phyloP scores from a whole-genome alignment of 176 grass and related monocot genomes.

The Puya raimondii region DNA sequence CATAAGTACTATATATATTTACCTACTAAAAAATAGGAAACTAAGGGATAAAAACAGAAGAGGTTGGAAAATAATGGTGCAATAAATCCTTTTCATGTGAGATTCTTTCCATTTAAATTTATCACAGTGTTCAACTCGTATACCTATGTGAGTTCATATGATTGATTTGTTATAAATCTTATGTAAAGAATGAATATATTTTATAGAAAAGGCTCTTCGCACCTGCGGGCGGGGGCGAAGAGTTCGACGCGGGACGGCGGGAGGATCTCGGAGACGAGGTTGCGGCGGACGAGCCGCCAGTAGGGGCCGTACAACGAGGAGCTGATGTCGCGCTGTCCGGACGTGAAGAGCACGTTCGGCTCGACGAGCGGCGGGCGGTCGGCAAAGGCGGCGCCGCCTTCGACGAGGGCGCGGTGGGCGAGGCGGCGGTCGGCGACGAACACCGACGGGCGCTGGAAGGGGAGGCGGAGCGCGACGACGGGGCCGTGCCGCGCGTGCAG shows the following conservation, averaged over 20 bases:
- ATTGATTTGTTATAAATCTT: too few relatives aligned
- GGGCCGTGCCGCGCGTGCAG: constrained; percentile 30
- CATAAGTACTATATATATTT: too few relatives aligned
- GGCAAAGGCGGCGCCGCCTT: constrained; percentile 31
- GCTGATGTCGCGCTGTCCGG: constrained; percentile 32
- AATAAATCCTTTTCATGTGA: too few relatives aligned
- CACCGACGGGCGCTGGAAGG: constrained; percentile 21
- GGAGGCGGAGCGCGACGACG: constrained; percentile 30
- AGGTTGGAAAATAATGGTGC: too few relatives aligned
- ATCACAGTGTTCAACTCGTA: too few relatives aligned
- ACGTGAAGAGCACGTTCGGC: background rate
- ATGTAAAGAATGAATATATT: too few relatives aligned
- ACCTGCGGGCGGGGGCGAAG: constrained; percentile 17
- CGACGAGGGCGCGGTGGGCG: constrained; percentile 36
- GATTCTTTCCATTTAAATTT: too few relatives aligned
- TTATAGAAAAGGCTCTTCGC: too few relatives aligned
- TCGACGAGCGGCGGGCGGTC: constrained; percentile 22
- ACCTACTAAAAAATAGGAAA: too few relatives aligned
- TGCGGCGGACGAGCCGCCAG: constrained; percentile 49
- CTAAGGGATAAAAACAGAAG: too few relatives aligned
- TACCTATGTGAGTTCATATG: too few relatives aligned
- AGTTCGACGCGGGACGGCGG: constrained; percentile 11
- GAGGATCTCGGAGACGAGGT: constrained; percentile 37
- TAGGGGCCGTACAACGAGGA: constrained; percentile 27
- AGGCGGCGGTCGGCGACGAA: constrained; percentile 42